These are phyloP conservation scores for Phytophthora cactorum DNA, from an alignment of 352 stramenopile genomes.

Conservation along the genomic window DNA sequence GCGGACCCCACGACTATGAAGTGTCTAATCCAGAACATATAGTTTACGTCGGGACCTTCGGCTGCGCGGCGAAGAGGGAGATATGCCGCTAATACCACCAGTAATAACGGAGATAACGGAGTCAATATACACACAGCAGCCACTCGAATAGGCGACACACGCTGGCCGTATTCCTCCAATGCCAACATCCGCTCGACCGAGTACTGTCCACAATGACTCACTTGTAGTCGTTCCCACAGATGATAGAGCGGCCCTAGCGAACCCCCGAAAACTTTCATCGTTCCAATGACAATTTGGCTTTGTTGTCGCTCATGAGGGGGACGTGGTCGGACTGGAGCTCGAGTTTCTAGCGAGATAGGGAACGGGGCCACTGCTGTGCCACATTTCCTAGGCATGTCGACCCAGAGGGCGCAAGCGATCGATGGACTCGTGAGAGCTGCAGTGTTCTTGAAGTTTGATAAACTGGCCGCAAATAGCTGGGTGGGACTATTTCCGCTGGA, in stretches of 20 bases:
- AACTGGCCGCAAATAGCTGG: too few species aligned
- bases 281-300: slow-evolving; percentile 23
- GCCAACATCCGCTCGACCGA: slow-evolving; percentile 43
- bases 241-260: slow-evolving; percentile 28
- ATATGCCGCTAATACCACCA: slow-evolving; percentile 21
- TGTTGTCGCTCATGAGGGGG: slow-evolving; percentile 20
- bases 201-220: slow-evolving; percentile 46
- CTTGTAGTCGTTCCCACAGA: slow-evolving; percentile 38
- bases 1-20: slow-evolving; percentile 9
- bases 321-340: not conserved
- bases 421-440: too few species aligned
- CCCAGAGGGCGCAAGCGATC: too few species aligned
- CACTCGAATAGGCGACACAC: slow-evolving; percentile 24
- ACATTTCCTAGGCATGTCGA: slow-evolving; percentile 28
- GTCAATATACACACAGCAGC: slow-evolving; percentile 37
- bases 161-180: slow-evolving; percentile 40
- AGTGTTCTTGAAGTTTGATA: too few species aligned
- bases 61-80: slow-evolving; percentile 19
- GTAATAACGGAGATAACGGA: slow-evolving; percentile 26
- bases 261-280: slow-evolving; percentile 25
- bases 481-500: not conserved
- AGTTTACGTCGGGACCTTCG: slow-evolving; percentile 28
- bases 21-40: slow-evolving; percentile 42
- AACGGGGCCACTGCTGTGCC: slow-evolving; percentile 23
- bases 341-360: not conserved